These are phyloP conservation scores for Ampelomyces quisqualis DNA, from an alignment of 2,329 filamentous ascomycete genomes.

Conservation along the genomic window DNA sequence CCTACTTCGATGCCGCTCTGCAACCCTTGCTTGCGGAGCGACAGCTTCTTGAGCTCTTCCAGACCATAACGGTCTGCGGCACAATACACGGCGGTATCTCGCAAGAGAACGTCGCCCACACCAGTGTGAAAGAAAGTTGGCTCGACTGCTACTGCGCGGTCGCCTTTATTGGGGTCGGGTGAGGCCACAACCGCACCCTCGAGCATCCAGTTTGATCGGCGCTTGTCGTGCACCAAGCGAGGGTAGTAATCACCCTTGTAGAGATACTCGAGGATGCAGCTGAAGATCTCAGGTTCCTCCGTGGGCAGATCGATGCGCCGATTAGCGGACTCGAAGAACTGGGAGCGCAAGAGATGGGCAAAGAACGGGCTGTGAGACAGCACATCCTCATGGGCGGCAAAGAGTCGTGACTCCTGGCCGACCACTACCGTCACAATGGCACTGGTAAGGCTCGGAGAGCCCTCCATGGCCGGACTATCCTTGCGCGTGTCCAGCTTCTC, in stretches of 20 bases:
- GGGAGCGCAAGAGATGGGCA: slow-evolving; percentile 67
- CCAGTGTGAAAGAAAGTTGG: slow-evolving; percentile 76
- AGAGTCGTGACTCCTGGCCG: slow-evolving; percentile 80
- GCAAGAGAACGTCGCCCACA: slow-evolving; percentile 74
- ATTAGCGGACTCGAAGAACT: slow-evolving; percentile 68
- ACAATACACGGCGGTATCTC: slow-evolving; percentile 94
- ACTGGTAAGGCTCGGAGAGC: slow-evolving; percentile 56
- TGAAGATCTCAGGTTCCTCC: slow-evolving; percentile 88
- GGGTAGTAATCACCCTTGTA: slow-evolving; percentile 98
- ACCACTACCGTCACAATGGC: slow-evolving; percentile 87
- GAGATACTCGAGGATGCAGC: slow-evolving; percentile 90
- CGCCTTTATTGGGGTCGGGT: slow-evolving; percentile 57
- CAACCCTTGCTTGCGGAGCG: slow-evolving; percentile 91
- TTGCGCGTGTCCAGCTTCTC: slow-evolving; percentile 61
- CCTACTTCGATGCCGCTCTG: slow-evolving; percentile 89
- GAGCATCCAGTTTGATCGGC: slow-evolving; percentile 84
- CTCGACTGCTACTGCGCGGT: slow-evolving; percentile 61
- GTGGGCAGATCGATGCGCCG: slow-evolving; percentile 77
- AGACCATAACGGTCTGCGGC: slow-evolving; percentile 86
- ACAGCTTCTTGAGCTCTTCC: slow-evolving; percentile 86
- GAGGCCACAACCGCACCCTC: slow-evolving; percentile 64
- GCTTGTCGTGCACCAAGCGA: slow-evolving; percentile 82
- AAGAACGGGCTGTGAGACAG: slow-evolving; percentile 85
- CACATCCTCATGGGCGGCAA: slow-evolving; percentile 93
- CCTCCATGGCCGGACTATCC: slow-evolving; percentile 58